Evolutionary conservation across 306 rosid species (phyloP), one percentile per base, ranked within the genome.

Genomic region (Lablab purpureus): DNA sequence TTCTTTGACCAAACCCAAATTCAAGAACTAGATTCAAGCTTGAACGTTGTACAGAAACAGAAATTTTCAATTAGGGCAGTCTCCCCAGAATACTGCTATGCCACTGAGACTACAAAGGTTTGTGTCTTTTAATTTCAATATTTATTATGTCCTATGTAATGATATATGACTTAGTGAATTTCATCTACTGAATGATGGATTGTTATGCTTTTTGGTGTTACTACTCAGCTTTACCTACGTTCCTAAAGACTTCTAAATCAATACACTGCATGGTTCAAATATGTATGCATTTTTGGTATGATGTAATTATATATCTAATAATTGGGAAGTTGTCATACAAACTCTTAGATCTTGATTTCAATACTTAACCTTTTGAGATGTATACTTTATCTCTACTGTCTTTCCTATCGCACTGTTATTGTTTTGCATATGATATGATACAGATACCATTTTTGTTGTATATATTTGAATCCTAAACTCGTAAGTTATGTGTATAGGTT

Each of bases 31-130:
- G 89, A 80, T 71, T 70, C 89, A 72, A 85, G 79, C 65, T 85
- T 88, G 88, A 87, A 90, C 19, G 78, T 87, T 64, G 83, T 82
- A 50, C 95, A 86, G 86, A 82, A 89, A 76, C 96, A 85, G 77
- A 96, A 88, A 81, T 96, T 96, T 83, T 74, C 87, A 27, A 90
- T 96, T 71, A 87, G 3, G 52, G 91, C 87, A 78, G 86, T 96
- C 84, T 90, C 90, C 65, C 99, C 99, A 58, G 98, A 89, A 77
- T 88, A 90, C 89, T 92, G 96, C 70, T 90, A 84, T 85, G 87
- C 96, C 65, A 71, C 83, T 34, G 98, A 91, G 86, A 45, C 84
- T 21, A 85, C 97, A 54, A 91, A 93, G 98, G 99, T 93, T 78
- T 64, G 79, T 59, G 41, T 67, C 82, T 46, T 87, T 49, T 36